Evolutionary conservation across 306 rosid species (phyloP).

Genomic region (Cicer cuneatum): DNA sequence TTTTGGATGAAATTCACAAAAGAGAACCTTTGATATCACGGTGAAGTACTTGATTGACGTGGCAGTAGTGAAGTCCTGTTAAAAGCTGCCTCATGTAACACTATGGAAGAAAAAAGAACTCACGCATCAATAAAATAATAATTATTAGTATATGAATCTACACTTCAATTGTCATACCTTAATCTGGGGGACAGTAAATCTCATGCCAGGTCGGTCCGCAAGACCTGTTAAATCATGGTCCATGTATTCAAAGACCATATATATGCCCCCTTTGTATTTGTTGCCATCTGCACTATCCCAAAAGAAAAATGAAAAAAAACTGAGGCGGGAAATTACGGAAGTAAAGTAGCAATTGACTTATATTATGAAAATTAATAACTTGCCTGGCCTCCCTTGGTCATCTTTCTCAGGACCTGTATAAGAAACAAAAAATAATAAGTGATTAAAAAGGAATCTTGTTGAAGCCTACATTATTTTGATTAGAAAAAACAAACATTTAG

Average conservation of each 20-base stretch:
- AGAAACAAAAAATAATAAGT: constrained; percentile 20
- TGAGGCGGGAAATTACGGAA: background rate
- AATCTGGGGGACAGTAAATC: constrained; percentile 80
- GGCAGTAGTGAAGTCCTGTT: constrained; percentile 79
- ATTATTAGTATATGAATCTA: constrained; percentile 1
- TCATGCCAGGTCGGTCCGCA: constrained; percentile 75
- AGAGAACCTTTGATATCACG: constrained; percentile 75
- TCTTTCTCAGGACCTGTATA: constrained; percentile 64
- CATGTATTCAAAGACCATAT: constrained; percentile 86
- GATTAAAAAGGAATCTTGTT: background rate
- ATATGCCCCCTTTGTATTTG: constrained; percentile 72
- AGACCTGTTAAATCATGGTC: constrained; percentile 87
- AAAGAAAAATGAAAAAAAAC: constrained; percentile 19
- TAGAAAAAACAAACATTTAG: background rate
- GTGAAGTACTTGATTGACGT: constrained; percentile 72
- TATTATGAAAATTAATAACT: constrained; percentile 12
- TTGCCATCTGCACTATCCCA: constrained; percentile 53
- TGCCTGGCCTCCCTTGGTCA: constrained; percentile 72
- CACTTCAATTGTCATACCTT: constrained; percentile 50
- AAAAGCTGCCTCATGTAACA: constrained; percentile 78
- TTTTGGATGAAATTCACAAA: constrained; percentile 18
- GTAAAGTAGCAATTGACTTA: constrained; percentile 28
- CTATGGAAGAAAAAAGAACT: constrained; percentile 42
- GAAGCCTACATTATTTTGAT: constrained; percentile 7
- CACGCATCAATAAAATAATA: constrained; percentile 16